These are phyloP conservation scores for Helminthosporium solani DNA, from an alignment of 2,329 filamentous ascomycete genomes.

Conservation along the genomic window DNA sequence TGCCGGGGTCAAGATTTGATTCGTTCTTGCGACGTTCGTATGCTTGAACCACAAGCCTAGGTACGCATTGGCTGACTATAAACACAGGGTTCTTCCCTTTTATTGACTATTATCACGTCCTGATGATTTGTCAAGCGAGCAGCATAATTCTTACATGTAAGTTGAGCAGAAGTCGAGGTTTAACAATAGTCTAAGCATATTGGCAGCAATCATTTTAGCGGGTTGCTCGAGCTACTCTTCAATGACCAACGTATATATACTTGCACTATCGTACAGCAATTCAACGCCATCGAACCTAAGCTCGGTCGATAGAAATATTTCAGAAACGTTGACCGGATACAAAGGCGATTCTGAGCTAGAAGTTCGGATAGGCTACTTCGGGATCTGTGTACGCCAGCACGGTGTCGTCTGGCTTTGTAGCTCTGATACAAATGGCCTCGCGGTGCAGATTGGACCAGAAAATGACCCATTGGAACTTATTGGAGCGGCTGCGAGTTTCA, in stretches of 20 bases:
- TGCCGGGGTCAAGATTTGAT: too few relatives aligned
- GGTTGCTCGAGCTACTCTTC: slow-evolving; percentile 90
- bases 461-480: slow-evolving; percentile 92
- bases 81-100: slow-evolving; percentile 56
- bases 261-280: slow-evolving; percentile 85
- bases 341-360: slow-evolving; percentile 77
- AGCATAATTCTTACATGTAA: slow-evolving; percentile 87
- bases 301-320: slow-evolving; percentile 81
- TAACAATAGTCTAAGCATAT: slow-evolving; percentile 16
- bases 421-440: slow-evolving; percentile 86
- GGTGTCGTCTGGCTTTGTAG: slow-evolving; percentile 87
- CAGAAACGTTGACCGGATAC: slow-evolving; percentile 77
- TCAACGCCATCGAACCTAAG: slow-evolving; percentile 76
- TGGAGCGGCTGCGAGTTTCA: slow-evolving; percentile 90
- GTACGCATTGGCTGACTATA: too few relatives aligned
- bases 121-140: too few relatives aligned
- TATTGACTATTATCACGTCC: slow-evolving; percentile 70
- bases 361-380: slow-evolving; percentile 90
- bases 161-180: slow-evolving; percentile 37
- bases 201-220: slow-evolving; percentile 76
- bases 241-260: slow-evolving; percentile 88
- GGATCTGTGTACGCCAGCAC: slow-evolving; percentile 87
- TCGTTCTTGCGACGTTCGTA: too few relatives aligned
- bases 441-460: slow-evolving; percentile 79
- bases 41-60: too few relatives aligned